Conservation (phyloP, 441 rosid genomes). For the Biscutella laevigata region DNA sequence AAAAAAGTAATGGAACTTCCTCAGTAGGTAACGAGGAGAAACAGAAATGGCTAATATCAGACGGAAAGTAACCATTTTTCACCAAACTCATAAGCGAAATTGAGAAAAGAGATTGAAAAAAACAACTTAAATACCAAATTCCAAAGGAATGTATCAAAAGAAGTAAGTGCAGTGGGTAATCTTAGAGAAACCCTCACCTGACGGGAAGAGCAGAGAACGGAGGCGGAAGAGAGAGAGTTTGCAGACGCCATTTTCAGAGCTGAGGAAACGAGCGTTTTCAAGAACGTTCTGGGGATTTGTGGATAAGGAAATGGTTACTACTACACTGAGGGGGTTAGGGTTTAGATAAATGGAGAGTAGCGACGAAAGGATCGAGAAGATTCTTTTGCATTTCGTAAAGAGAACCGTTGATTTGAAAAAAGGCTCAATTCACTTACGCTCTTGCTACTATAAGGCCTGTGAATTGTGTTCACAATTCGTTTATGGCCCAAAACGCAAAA, state of each 20-base stretch:
- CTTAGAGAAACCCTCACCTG: slow-evolving; percentile 37
- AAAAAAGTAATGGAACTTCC: too few species aligned
- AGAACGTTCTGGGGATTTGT: slow-evolving; percentile 13
- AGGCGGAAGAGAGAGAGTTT: slow-evolving; percentile 61
- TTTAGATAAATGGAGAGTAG: slow-evolving; percentile 12
- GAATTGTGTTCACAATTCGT: too few species aligned
- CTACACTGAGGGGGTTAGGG: slow-evolving; percentile 34
- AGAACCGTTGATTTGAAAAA: slow-evolving; percentile 17
- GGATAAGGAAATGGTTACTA: background rate
- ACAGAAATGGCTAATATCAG: too few species aligned
- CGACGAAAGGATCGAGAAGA: slow-evolving; percentile 50
- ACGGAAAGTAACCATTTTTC: too few species aligned
- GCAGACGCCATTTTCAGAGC: slow-evolving; percentile 59
- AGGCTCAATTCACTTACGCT: too few species aligned
- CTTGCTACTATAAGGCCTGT: too few species aligned
- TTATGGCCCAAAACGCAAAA: too few species aligned
- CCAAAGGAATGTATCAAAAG: too few species aligned
- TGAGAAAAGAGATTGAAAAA: too few species aligned
- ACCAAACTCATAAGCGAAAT: too few species aligned
- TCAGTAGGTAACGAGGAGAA: too few species aligned
- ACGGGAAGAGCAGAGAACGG: slow-evolving; percentile 59
- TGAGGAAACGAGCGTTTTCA: background rate
- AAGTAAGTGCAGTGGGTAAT: background rate
- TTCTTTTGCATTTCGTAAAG: slow-evolving; percentile 37
- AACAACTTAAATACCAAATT: too few species aligned